A percentile compares a stretch with the other conserved stretches of the same genome.
Evolutionary conservation across 1,284 basidiomycete genomes (phyloP).

Genomic region (Omphalotus olearius): DNA sequence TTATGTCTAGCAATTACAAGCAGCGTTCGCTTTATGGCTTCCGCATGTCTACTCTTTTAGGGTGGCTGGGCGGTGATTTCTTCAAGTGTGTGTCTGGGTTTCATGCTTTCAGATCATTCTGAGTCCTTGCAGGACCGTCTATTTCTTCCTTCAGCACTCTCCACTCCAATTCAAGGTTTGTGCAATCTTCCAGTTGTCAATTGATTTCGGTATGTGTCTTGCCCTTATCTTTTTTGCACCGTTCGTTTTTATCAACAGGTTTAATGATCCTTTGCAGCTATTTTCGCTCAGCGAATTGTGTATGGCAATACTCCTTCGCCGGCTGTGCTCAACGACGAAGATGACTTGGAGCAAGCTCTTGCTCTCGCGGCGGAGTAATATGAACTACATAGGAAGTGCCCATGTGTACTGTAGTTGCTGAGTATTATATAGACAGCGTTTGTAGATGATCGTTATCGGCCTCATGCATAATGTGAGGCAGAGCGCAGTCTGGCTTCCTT

Average conservation of each 20-base stretch:
- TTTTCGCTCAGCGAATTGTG: constrained; percentile 63
- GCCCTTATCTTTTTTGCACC: constrained; percentile 11
- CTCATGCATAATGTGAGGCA: constrained; percentile 6
- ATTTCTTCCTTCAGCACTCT: constrained; percentile 70
- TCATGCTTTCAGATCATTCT: constrained; percentile 6
- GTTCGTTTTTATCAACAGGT: not conserved
- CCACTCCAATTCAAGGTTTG: constrained; percentile 79
- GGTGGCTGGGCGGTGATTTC: constrained; percentile 78
- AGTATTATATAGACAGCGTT: no score
- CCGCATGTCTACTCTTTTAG: constrained; percentile 73
- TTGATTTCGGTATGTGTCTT: constrained; percentile 60
- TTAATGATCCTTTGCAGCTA: constrained; percentile 41
- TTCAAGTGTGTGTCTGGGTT: constrained; percentile 61
- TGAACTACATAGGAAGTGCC: not conserved
- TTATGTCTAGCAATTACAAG: constrained; percentile 46
- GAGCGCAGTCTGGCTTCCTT: not conserved
- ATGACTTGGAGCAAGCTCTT: constrained; percentile 70
- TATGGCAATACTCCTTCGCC: constrained; percentile 66
- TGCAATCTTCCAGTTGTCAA: constrained; percentile 74
- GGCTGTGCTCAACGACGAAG: constrained; percentile 46
- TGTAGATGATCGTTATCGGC: not conserved
- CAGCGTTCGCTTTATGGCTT: constrained; percentile 82
- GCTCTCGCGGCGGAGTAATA: constrained; percentile 51
- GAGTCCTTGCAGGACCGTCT: constrained; percentile 51
- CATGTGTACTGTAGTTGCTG: no score